These are phyloP conservation scores for Globisporangium carolinianum DNA, from an alignment of 352 stramenopile genomes.

Conservation along the genomic window DNA sequence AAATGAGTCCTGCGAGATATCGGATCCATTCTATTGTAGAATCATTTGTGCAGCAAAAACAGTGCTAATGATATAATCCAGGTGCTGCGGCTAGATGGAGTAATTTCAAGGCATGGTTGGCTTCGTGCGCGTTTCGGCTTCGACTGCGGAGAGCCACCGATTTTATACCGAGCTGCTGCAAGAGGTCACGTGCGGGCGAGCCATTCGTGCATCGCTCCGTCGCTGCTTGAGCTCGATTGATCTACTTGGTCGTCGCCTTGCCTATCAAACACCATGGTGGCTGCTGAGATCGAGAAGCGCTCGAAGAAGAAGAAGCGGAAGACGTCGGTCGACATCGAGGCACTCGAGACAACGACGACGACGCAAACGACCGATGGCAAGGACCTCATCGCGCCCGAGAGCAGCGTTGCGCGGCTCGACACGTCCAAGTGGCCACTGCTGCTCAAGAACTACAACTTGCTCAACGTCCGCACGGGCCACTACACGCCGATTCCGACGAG, in stretches of 20 bases:
- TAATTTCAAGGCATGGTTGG: too few species aligned
- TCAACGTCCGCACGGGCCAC: conserved; percentile 98
- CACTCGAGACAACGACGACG: not conserved
- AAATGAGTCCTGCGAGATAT: too few species aligned
- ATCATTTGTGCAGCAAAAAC: too few species aligned
- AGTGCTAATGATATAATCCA: too few species aligned
- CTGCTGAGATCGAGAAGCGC: conserved; percentile 72
- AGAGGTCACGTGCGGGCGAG: not conserved
- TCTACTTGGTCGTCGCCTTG: not conserved
- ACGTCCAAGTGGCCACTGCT: conserved; percentile 98
- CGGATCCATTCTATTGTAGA: too few species aligned
- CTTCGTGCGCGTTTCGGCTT: not conserved
- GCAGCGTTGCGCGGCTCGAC: conserved; percentile 88
- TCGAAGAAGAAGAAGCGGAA: conserved; percentile 91
- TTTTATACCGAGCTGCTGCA: not conserved
- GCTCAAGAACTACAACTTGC: conserved; percentile 98
- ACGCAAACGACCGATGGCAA: conserved; percentile 21
- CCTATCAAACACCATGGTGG: conserved; percentile 31
- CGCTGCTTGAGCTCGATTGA: not conserved
- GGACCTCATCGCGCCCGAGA: conserved; percentile 77
- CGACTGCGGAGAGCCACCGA: conserved; percentile 13
- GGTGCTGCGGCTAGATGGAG: too few species aligned
- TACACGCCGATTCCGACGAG: conserved; percentile 99
- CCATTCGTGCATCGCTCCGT: conserved; percentile 9
- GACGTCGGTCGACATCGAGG: conserved; percentile 30